Conservation (phyloP, 2,329 filamentous ascomycete genomes). For the Penicillium sp. region DNA sequence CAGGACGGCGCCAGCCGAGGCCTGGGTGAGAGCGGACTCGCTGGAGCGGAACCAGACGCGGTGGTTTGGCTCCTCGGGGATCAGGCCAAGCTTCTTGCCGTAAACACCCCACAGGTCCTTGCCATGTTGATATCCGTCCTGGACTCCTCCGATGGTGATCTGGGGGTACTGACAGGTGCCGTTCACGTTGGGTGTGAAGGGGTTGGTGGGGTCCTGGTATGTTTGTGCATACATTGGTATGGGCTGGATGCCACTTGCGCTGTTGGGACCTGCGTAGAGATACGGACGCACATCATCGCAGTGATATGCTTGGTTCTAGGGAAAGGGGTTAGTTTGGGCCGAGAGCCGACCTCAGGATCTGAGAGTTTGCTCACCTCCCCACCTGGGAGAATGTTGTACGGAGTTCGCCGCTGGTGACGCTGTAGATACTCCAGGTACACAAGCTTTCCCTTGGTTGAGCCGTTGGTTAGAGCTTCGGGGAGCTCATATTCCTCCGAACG, state of each 20-base stretch:
- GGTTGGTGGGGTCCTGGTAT: conserved; percentile 37
- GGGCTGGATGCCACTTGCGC: conserved; percentile 16
- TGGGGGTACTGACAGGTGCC: conserved; percentile 42
- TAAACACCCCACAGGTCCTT: conserved; percentile 36
- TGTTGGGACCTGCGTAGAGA: conserved; percentile 32
- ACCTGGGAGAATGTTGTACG: conserved; percentile 41
- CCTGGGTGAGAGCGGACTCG: conserved; percentile 38
- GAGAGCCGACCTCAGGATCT: neutral
- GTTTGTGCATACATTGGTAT: conserved; percentile 38
- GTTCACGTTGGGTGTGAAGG: conserved; percentile 33
- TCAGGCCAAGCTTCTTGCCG: conserved; percentile 31
- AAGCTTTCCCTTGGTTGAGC: conserved; percentile 29
- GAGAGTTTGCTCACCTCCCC: conserved; percentile 31
- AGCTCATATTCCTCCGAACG: conserved; percentile 32
- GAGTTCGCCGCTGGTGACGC: conserved; percentile 39
- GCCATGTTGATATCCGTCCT: conserved; percentile 41
- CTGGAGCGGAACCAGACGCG: conserved; percentile 40
- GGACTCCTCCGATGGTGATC: conserved; percentile 39
- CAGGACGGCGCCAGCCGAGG: conserved; percentile 38
- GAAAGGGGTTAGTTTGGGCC: neutral
- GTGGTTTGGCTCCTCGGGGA: conserved; percentile 29
- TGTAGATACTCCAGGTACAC: conserved; percentile 42
- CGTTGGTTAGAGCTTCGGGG: conserved; percentile 29
- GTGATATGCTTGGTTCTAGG: conserved; percentile 38
- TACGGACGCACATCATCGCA: conserved; percentile 40